Percentiles rank a stretch among this genome's conserved stretches.
Evolutionary conservation across 805 yeast genomes (phyloP).

Genomic region (Clavispora carvajalis): DNA sequence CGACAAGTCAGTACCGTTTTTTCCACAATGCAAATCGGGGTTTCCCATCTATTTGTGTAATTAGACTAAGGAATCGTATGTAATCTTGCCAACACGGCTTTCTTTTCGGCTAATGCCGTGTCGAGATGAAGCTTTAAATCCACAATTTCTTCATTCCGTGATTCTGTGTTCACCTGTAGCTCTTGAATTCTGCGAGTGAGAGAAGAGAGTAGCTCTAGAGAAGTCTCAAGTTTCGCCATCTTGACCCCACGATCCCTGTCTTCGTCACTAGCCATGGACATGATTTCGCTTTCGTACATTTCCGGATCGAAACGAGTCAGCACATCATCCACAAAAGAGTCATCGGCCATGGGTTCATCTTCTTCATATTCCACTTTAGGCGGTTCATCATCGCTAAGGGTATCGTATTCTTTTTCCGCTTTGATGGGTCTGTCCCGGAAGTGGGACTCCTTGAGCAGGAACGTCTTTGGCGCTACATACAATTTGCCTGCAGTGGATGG

Average conservation of each 20-base stretch:
- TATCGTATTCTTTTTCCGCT: conserved; percentile 2
- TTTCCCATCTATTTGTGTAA: no score
- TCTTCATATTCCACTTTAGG: not conserved
- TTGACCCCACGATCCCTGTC: not conserved
- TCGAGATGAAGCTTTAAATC: not conserved
- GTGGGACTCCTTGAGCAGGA: conserved; percentile 7
- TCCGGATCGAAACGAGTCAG: conserved; percentile 3
- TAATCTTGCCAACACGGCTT: not conserved
- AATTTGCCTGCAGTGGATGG: not conserved
- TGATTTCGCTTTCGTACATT: conserved; percentile 3
- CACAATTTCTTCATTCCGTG: not conserved
- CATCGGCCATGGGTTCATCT: conserved; percentile 3
- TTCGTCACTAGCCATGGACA: conserved; percentile 1
- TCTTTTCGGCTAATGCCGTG: not conserved
- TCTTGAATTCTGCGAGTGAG: not conserved
- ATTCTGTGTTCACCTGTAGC: not conserved
- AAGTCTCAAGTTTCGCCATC: not conserved
- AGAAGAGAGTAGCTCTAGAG: not conserved
- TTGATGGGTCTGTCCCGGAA: conserved; percentile 7
- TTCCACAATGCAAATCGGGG: not conserved
- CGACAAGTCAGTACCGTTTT: no score
- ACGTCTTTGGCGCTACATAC: conserved; percentile 3
- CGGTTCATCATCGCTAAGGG: conserved; percentile 1
- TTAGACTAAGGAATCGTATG: not conserved
- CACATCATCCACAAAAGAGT: conserved; percentile 6